Percentiles rank a stretch among this genome's conserved stretches.
Conservation (phyloP, 441 rosid species). For the Eruca vesicaria region DNA sequence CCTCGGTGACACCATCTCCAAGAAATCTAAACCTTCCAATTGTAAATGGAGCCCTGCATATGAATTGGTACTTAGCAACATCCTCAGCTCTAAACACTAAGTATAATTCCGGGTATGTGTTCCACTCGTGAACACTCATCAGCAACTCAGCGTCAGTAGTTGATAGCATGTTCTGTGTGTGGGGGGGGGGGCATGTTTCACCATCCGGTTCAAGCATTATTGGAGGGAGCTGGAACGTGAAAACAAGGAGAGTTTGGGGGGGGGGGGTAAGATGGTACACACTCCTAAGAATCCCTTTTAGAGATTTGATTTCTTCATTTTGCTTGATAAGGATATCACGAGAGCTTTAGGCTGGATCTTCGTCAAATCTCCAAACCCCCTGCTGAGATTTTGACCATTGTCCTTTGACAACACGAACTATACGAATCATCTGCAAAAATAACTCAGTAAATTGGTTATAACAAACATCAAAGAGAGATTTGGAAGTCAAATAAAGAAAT, state of each 20-base stretch:
- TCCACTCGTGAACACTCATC: neutral
- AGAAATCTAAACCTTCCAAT: neutral
- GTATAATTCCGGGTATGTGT: neutral
- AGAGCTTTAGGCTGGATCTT: too few relatives aligned
- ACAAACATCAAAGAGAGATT: too few relatives aligned
- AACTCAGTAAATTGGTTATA: too few relatives aligned
- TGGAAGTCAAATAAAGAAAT: too few relatives aligned
- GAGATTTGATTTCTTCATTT: neutral
- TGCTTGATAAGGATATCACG: too few relatives aligned
- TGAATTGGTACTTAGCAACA: neutral
- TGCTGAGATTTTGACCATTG: too few relatives aligned
- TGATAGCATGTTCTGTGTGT: neutral
- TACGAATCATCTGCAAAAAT: too few relatives aligned
- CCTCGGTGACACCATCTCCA: neutral
- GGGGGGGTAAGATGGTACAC: neutral
- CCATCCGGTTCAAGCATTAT: neutral
- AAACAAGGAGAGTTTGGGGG: neutral
- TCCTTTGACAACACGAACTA: too few relatives aligned
- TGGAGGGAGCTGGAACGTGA: neutral
- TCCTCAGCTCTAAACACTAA: neutral
- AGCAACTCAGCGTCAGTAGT: neutral
- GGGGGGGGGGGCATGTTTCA: neutral
- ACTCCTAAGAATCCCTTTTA: neutral
- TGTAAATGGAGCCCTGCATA: neutral
- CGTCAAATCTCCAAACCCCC: too few relatives aligned